A percentile compares a stretch with the other conserved stretches of the same genome.
These are phyloP conservation scores for Echium plantagineum DNA, from an alignment of 257 asterid genomes.

Conservation along the genomic window DNA sequence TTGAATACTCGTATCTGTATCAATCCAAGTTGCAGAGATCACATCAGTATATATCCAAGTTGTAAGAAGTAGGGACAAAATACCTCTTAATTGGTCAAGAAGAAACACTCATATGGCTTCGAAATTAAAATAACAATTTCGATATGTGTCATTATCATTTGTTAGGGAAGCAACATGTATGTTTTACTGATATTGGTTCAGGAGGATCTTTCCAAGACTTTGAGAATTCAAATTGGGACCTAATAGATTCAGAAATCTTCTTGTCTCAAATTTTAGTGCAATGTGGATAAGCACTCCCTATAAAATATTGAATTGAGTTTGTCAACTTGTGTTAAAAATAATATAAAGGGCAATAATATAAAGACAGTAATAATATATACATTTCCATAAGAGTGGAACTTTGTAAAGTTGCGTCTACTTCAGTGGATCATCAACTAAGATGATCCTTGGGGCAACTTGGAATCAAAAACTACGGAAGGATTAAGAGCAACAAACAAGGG, in stretches of 20 bases:
- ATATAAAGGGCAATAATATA: neutral
- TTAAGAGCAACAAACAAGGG: neutral
- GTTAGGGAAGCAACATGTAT: too few species aligned
- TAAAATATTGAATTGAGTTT: too few species aligned
- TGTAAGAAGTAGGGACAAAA: neutral
- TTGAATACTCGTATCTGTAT: neutral
- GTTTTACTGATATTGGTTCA: too few species aligned
- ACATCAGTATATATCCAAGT: too few species aligned
- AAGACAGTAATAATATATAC: neutral
- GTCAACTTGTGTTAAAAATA: neutral
- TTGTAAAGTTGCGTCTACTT: neutral
- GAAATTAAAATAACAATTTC: neutral
- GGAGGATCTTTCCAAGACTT: too few species aligned
- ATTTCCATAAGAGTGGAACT: neutral
- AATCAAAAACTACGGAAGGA: neutral
- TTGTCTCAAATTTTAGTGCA: too few species aligned
- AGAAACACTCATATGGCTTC: neutral
- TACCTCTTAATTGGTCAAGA: neutral
- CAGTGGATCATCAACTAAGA: neutral
- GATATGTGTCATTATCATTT: too few species aligned
- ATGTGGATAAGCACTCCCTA: too few species aligned
- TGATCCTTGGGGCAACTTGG: neutral
- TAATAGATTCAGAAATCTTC: too few species aligned
- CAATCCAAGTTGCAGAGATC: neutral
- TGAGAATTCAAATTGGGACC: too few species aligned